Percentiles rank a stretch among this genome's conserved stretches.
Conservation (phyloP, 768 basidiomycete genomes). For the Dioszegia hungarica region DNA sequence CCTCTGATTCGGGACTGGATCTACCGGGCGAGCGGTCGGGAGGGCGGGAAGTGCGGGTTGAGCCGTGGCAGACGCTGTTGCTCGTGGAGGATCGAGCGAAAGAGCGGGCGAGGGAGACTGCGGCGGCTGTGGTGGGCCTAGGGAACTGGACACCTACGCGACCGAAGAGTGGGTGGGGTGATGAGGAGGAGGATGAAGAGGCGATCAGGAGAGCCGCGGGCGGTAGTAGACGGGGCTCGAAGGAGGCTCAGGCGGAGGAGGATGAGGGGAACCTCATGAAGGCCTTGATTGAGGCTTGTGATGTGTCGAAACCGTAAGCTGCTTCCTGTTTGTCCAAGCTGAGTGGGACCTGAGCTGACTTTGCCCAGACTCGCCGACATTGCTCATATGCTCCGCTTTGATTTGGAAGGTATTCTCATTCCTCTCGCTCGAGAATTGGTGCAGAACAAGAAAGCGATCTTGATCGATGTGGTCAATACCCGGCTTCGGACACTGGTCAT, state of each 20-base stretch:
- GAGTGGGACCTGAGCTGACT: too few species aligned
- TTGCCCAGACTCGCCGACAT: conserved; percentile 41
- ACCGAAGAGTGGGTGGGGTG: conserved; percentile 9
- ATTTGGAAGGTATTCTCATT: conserved; percentile 61
- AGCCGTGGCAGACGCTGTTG: conserved; percentile 88
- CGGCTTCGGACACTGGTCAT: conserved; percentile 77
- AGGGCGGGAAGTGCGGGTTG: conserved; percentile 62
- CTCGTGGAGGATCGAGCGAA: conserved; percentile 59
- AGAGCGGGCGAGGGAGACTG: conserved; percentile 57
- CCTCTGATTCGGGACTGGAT: conserved; percentile 18
- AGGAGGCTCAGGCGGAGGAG: conserved; percentile 47
- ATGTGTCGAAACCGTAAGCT: conserved; percentile 43
- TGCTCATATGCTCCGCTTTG: conserved; percentile 39
- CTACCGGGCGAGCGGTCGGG: conserved; percentile 27
- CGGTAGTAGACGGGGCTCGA: conserved; percentile 9
- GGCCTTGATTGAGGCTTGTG: conserved; percentile 36
- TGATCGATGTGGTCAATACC: conserved; percentile 77
- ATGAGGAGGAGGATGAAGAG: conserved; percentile 1
- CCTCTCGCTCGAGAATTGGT: conserved; percentile 91
- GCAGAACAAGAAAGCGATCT: conserved; percentile 78
- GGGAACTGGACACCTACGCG: conserved; percentile 15
- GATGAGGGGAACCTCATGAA: conserved; percentile 39
- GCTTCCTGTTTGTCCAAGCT: too few species aligned
- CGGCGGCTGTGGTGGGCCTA: conserved; percentile 26
- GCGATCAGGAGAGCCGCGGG: background rate